Evolutionary conservation across 768 basidiomycete genomes (phyloP).

Genomic region (Collybia mongolica): DNA sequence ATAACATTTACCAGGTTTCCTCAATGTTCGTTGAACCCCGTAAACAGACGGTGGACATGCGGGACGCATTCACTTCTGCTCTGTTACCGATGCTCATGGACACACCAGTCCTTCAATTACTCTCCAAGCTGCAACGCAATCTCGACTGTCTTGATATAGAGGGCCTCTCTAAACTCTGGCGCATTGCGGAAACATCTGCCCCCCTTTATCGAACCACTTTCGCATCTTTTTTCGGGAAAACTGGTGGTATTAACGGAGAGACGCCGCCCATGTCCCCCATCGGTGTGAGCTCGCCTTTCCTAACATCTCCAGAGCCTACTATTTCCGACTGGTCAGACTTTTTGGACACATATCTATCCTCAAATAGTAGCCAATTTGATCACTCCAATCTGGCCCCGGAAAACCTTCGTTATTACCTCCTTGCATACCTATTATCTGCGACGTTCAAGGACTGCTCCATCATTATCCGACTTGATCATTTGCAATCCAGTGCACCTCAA

Average conservation of each 20-base stretch:
- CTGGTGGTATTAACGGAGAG: slow-evolving; percentile 3
- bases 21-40: slow-evolving; percentile 13
- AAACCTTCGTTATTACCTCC: slow-evolving; percentile 58
- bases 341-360: slow-evolving; percentile 47
- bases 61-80: slow-evolving; percentile 49
- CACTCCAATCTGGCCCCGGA: slow-evolving; percentile 36
- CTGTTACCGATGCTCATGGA: slow-evolving; percentile 47
- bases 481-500: slow-evolving; percentile 17
- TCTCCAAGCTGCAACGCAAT: slow-evolving; percentile 66
- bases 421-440: slow-evolving; percentile 84
- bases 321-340: slow-evolving; percentile 69
- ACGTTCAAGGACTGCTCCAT: slow-evolving; percentile 96
- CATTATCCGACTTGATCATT: slow-evolving; percentile 33
- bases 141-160: slow-evolving; percentile 88
- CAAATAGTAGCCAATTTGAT: slow-evolving; percentile 26
- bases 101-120: slow-evolving; percentile 50
- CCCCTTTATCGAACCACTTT: slow-evolving; percentile 20
- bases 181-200: slow-evolving; percentile 22
- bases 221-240: slow-evolving; percentile 17
- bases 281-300: slow-evolving; percentile 27
- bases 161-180: slow-evolving; percentile 57
- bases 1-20: slow-evolving; percentile 28
- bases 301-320: slow-evolving; percentile 46
- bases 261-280: slow-evolving; percentile 25
- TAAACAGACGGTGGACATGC: slow-evolving; percentile 27